Base-by-base conservation (phyloP, 345 rosid species). In the Bruguiera parviflora region DNA sequence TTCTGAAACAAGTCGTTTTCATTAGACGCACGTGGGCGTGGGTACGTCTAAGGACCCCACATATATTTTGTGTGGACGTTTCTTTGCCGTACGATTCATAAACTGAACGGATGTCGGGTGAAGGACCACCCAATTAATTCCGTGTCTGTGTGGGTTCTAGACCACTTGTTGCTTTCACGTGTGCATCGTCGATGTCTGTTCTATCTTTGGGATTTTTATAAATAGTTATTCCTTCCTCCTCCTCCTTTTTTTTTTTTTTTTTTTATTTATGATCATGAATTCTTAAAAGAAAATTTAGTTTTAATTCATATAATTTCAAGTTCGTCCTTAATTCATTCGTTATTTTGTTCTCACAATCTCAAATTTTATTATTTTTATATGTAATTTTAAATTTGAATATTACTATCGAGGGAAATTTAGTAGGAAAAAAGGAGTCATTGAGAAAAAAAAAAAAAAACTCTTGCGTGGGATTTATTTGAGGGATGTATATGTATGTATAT, bases 11-110 rank as follows among this genome's bases (percentile, higher is more conserved):
- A 31, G 86, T 82, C 84, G 11, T 75, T 84, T 78, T 80, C 78
- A 59, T 71, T 61, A 43, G 72, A 61, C 85, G 63, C 88, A 77
- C 81, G 88, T 64, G 78, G 74, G 75, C 80, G 88, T 64, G 76
- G 74, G 75, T 66, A 39, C 65, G 66, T 59, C 28, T 69, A 4
- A 16, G 69, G 65, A 0, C n/a, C 75, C 70, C 66, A 72, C 31
- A 2, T 10, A 4, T 35, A 7, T 20, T 22, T 7, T 25, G 27
- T 25, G 64, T 73, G 74, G 72, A 72, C 8, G 70, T 31, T 43
- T 71, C 28, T 3, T 39, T 64, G 47, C 86, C 88, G 86, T 82
- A 61, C 75, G 86, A 73, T 82, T 65, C 15, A 20, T 68, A 66
- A 68, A 76, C 78, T 80, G 78, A 70, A 82, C 79, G 79, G 84